These are phyloP conservation scores for Ormosia emarginata DNA, from an alignment of 306 rosid species.

Conservation along the genomic window DNA sequence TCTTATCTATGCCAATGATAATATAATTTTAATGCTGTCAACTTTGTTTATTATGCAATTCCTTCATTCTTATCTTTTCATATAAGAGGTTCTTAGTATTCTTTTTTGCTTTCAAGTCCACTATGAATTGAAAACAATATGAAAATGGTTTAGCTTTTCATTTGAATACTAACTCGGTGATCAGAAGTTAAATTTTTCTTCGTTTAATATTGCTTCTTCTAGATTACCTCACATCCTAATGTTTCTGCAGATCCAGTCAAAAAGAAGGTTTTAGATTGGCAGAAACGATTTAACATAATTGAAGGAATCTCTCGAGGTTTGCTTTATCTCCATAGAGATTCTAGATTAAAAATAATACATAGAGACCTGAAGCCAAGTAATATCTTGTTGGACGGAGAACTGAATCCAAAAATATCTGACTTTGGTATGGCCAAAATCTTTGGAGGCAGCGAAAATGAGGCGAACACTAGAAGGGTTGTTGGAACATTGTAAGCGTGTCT, in stretches of 20 bases:
- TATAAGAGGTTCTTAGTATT: background rate
- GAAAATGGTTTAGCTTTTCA: background rate
- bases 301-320: conserved; percentile 18
- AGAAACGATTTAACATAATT: conserved; percentile 10
- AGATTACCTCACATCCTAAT: background rate
- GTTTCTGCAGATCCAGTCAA: background rate
- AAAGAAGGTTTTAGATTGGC: background rate
- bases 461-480: background rate
- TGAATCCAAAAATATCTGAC: conserved; percentile 25
- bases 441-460: background rate
- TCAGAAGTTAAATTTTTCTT: background rate
- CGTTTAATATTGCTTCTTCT: background rate
- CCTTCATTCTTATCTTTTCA: background rate
- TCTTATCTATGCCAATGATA: background rate
- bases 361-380: conserved; percentile 28
- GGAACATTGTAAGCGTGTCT: conserved; percentile 14
- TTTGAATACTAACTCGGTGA: background rate
- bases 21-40: background rate
- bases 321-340: conserved; percentile 29
- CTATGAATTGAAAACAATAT: background rate
- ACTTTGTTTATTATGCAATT: background rate
- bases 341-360: conserved; percentile 22
- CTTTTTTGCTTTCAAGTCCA: background rate
- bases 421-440: conserved; percentile 12
- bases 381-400: conserved; percentile 10